These are phyloP conservation scores for Tuber indicum DNA, from an alignment of 495 filamentous ascomycete species.

Conservation along the genomic window DNA sequence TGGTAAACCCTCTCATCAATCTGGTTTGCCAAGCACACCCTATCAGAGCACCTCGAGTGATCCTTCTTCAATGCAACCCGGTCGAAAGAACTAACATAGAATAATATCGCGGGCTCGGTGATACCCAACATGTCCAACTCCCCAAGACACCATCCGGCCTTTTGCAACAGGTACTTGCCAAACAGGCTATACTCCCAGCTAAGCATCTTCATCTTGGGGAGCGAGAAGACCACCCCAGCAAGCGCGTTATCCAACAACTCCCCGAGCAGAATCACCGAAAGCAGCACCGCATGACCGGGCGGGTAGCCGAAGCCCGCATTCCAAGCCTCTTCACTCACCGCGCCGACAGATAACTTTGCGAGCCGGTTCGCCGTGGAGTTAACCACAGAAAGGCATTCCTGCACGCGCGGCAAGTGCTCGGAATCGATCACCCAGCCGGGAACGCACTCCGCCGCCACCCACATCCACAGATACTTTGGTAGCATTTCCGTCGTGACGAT, in stretches of 20 bases:
- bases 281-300: not conserved
- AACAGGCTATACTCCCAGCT: constrained; percentile 2
- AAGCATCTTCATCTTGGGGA: not conserved
- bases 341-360: not conserved
- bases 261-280: not conserved
- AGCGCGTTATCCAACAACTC: not conserved
- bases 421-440: constrained; percentile 12
- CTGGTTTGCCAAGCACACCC: constrained; percentile 6
- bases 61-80: constrained; percentile 3
- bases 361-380: constrained; percentile 3
- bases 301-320: not conserved
- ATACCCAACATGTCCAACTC: constrained; percentile 9
- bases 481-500: not conserved
- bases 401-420: constrained; percentile 5
- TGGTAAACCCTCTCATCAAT: constrained; percentile 8
- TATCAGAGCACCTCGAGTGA: constrained; percentile 6
- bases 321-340: not conserved
- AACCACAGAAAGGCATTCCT: constrained; percentile 2
- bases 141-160: constrained; percentile 8
- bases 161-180: constrained; percentile 5
- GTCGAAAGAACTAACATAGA: constrained; percentile 5
- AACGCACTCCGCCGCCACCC: constrained; percentile 5
- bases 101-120: not conserved
- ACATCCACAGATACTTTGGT: constrained; percentile 9
- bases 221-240: not conserved